phyloP scores from a whole-genome alignment of 108 stramenopile species.

The Schizochytrium sp. region DNA sequence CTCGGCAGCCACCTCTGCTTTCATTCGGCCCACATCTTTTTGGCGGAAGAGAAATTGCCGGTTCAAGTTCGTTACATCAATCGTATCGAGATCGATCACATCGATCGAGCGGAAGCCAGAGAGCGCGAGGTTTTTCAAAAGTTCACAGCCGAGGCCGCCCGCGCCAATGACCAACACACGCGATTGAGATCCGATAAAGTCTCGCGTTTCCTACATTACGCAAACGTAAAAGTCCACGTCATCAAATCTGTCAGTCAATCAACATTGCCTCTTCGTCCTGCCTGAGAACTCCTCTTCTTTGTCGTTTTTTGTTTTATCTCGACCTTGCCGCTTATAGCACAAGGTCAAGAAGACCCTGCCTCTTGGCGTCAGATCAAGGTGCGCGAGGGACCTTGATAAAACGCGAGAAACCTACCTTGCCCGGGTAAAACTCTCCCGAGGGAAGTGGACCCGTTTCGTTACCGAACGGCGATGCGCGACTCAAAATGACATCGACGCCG shows the following conservation, averaged over 20 bases:
- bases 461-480: conserved; percentile 38
- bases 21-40: conserved; percentile 42
- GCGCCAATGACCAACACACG: conserved; percentile 89
- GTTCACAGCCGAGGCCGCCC: conserved; percentile 96
- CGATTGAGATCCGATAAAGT: neutral
- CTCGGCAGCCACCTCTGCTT: conserved; percentile 51
- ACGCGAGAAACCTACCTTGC: neutral
- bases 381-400: no score
- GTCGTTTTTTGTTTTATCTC: no score
- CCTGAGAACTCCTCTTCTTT: no score
- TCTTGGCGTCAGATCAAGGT: neutral
- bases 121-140: conserved; percentile 85
- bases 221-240: no score
- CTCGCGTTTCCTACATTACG: neutral
- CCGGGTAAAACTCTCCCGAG: conserved; percentile 42
- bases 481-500: conserved; percentile 20
- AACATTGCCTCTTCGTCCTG: no score
- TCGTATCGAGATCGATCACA: conserved; percentile 94
- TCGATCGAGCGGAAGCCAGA: conserved; percentile 75
- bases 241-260: neutral
- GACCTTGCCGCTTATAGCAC: no score
- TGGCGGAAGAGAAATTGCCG: conserved; percentile 83
- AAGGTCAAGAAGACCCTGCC: neutral
- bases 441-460: conserved; percentile 45
- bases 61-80: conserved; percentile 97